Base-by-base conservation (phyloP, 1,139 yeast species). In the Magnusiomyces fungicola region DNA sequence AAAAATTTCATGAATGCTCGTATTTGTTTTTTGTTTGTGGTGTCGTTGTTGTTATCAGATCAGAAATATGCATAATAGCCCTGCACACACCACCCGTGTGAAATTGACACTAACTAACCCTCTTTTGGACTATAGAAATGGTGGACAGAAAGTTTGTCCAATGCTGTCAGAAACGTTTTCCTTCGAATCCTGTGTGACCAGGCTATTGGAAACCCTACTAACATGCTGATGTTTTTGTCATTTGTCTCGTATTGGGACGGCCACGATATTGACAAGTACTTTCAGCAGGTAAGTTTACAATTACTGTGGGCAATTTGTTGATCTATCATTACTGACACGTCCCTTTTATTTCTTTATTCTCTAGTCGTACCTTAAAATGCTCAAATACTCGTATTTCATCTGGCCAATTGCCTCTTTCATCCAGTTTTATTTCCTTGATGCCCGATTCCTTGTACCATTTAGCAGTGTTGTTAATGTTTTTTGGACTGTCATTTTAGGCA, bases 211-310 rank as follows among this genome's bases (percentile, higher is more conserved):
- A 66, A 62, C 48, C 70, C 70, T 2, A 48, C 66, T n/a, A 55
- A 65, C 2, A 58, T 64, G 3, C 60, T 67, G 38, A 48, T 61
- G 18, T 67, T 65, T 53, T 55, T 65, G 10, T 53, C 64, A 25
- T 63, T 62, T 47, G 55, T 62, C 21, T 69, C 68, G 4, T 64
- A 57, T 50, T 67, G 70, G 70, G 69, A 67, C 46, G 69, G 69
- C 39, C 56, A 58, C 34, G 66, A 66, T 48, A 54, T 65, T 22
- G 68, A 65, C 50, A 52, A 57, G 23, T 65, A 61, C 45, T 47
- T 67, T 46, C 60, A 61, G 19, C 59, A 57, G 52, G 62, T 57
- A 32, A 4, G 12, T 4, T 32, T 32, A 4, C 16, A n/a, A n/a
- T 32, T 9, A 5, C n/a, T n/a, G n/a, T n/a, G n/a, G n/a, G n/a